These are phyloP conservation scores for Gastrolobium villosum DNA, from an alignment of 306 rosid genomes.

Conservation along the genomic window DNA sequence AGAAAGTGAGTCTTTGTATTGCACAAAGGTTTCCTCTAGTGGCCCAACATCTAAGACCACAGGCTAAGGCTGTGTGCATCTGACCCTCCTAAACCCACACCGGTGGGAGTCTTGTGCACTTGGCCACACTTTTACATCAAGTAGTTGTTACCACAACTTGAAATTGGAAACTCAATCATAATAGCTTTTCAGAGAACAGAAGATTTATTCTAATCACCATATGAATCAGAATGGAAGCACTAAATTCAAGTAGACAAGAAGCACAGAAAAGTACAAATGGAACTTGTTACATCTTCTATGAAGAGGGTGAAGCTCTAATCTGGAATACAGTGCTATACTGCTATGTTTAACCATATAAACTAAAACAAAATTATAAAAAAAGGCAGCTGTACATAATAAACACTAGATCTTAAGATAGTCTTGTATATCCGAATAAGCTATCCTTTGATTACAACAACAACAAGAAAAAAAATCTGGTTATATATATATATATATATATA, in stretches of 20 bases:
- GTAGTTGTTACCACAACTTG: not conserved
- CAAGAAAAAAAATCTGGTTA: not conserved
- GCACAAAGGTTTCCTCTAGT: not conserved
- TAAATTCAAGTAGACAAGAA: constrained; percentile 20
- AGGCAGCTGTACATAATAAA: constrained; percentile 12
- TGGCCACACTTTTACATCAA: not conserved
- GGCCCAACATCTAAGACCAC: constrained; percentile 9
- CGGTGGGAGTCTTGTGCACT: not conserved
- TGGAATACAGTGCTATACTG: not conserved
- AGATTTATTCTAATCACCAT: constrained; percentile 2
- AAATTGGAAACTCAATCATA: not conserved
- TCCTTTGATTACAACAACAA: not conserved
- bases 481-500: too few relatives aligned
- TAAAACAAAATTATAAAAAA: constrained; percentile 21
- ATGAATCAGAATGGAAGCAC: constrained; percentile 12
- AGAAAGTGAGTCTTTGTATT: not conserved
- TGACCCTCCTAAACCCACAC: not conserved
- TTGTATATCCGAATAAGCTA: not conserved
- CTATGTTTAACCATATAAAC: constrained; percentile 26
- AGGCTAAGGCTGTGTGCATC: not conserved
- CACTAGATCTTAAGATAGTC: not conserved
- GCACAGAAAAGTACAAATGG: constrained; percentile 7
- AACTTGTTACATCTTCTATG: constrained; percentile 18
- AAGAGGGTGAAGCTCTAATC: constrained; percentile 36
- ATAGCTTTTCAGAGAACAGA: not conserved